Percentiles rank a stretch among this genome's conserved stretches.
Evolutionary conservation across 2,329 filamentous ascomycete species (phyloP).

Genomic region (Ophiostoma australiae): DNA sequence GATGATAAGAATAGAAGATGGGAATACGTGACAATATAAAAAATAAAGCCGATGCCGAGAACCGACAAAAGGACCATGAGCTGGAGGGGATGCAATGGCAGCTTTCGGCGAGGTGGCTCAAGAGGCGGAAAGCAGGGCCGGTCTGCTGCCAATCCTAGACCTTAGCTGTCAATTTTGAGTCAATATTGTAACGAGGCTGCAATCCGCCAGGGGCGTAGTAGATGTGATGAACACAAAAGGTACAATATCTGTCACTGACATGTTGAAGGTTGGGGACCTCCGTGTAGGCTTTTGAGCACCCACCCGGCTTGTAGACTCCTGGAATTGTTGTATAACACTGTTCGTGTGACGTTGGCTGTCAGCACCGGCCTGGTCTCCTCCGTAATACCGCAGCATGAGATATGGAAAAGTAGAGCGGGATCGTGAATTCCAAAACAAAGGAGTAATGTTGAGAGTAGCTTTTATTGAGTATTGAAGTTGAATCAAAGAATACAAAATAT

Average conservation of each 20-base stretch:
- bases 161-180: background rate
- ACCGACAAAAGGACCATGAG: background rate
- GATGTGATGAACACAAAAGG: background rate
- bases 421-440: background rate
- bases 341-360: background rate
- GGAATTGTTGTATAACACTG: background rate
- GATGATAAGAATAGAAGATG: background rate
- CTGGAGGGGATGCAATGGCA: background rate
- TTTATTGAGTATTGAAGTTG: background rate
- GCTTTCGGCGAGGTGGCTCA: background rate
- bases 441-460: background rate
- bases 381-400: background rate
- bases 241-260: background rate
- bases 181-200: background rate
- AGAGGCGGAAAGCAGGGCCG: background rate
- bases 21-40: background rate
- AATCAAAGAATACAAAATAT: conserved; percentile 8
- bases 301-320: too few species aligned
- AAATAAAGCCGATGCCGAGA: background rate
- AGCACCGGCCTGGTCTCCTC: background rate
- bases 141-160: background rate
- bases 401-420: background rate
- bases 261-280: background rate
- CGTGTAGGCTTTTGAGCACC: background rate
- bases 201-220: background rate